These are phyloP conservation scores for Fusarium sp. DNA, from an alignment of 2,329 filamentous ascomycete genomes.

Conservation along the genomic window DNA sequence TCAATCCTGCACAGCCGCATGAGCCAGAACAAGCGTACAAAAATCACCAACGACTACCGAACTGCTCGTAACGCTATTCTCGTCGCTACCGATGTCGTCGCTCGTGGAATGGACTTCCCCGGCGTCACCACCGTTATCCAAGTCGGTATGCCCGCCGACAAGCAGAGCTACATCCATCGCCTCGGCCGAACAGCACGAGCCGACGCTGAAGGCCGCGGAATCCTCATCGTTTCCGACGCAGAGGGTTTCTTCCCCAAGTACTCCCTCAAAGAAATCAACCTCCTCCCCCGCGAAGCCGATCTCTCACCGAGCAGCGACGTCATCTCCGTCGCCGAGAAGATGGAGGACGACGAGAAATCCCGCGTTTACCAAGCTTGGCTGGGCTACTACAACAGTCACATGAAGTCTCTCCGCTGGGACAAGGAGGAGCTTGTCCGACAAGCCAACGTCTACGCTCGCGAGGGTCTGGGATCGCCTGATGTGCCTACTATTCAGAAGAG, in stretches of 20 bases:
- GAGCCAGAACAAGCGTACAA: conserved; percentile 58
- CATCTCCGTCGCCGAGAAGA: conserved; percentile 46
- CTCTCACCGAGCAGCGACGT: conserved; percentile 54
- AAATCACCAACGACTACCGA: conserved; percentile 71
- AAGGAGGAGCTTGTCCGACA: conserved; percentile 56
- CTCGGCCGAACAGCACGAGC: conserved; percentile 72
- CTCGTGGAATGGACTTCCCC: conserved; percentile 77
- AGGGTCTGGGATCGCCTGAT: conserved; percentile 57
- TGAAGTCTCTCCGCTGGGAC: conserved; percentile 55
- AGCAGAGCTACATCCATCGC: conserved; percentile 73
- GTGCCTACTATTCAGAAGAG: conserved; percentile 57
- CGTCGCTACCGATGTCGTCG: conserved; percentile 75
- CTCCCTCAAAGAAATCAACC: conserved; percentile 62
- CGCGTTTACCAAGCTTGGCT: conserved; percentile 66
- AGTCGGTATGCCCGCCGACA: conserved; percentile 64
- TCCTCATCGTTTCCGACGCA: conserved; percentile 62
- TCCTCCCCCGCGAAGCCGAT: conserved; percentile 56
- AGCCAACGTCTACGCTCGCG: conserved; percentile 59
- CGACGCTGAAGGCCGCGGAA: conserved; percentile 69
- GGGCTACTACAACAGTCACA: conserved; percentile 62
- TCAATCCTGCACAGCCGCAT: conserved; percentile 60
- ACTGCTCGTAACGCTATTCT: conserved; percentile 60
- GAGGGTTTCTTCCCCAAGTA: conserved; percentile 61
- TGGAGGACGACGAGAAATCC: conserved; percentile 55
- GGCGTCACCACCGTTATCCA: conserved; percentile 74